Base-by-base conservation (phyloP, 768 basidiomycete species). In the Rhizopogon sp. region DNA sequence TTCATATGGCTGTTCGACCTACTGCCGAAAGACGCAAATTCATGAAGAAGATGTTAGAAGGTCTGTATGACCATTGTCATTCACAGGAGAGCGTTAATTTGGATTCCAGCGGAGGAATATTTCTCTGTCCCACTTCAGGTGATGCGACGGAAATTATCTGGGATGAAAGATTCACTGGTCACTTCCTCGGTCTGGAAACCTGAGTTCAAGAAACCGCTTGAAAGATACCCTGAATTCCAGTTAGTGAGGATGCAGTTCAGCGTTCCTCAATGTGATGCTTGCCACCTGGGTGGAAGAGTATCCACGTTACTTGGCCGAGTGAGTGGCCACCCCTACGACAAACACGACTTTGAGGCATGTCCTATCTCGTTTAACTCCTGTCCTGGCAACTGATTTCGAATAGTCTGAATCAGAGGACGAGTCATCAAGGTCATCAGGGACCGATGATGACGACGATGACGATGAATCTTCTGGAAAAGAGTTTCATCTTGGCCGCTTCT, bases 171-270 rank as follows among this genome's bases (percentile, higher is more conserved):
- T 64, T 87, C 89, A 1, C 70, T 90, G 13, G 88, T 94, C 5
- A 76, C 86, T 7, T 93, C 91, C n/a, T 90, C 90, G 1, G 80
- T 90, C 10, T 97, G 93, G 93, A 74, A 77, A 54, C 76, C 84
- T 2, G 75, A 79, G 10, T 91, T 88, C 72, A 90, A 80, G 60
- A 77, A 75, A 41, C 64, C 76, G 2, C 67, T 97, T 13, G 81
- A 88, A 63, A 80, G 60, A 47, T 86, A 84, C 66, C 93, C 93
- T 0, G 71, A 78, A 1, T 81, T 93, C 52, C 72, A 78, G 16
- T 64, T 89, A 39, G 60, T 73, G 25, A 62, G 62, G 25, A 67
- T 93, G 52, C 74, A 81, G 14, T 83, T 83, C 60, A 70, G 82
- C 13, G 69, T 82, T 20, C 82, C 84, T 2, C 72, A 73, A 16